phyloP scores from a whole-genome alignment of 1,284 basidiomycete genomes.

The Golubevia sp. region DNA sequence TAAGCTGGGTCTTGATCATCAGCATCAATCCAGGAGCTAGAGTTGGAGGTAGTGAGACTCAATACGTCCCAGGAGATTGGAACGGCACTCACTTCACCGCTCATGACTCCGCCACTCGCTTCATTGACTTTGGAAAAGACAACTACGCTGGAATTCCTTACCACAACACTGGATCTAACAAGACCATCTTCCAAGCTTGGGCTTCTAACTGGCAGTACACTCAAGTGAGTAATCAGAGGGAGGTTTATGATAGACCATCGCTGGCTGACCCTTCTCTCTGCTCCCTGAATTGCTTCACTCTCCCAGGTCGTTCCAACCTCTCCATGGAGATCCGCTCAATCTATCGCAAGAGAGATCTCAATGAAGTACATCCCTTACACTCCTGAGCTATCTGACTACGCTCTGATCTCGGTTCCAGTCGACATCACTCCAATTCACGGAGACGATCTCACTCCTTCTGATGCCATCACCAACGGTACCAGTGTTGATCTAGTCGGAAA shows the following conservation, averaged over 20 bases:
- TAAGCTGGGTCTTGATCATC: constrained; percentile 33
- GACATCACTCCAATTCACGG: constrained; percentile 38
- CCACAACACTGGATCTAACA: constrained; percentile 40
- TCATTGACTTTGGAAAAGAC: constrained; percentile 63
- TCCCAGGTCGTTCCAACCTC: constrained; percentile 58
- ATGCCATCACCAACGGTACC: constrained; percentile 20
- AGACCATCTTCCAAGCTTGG: constrained; percentile 61
- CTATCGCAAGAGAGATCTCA: constrained; percentile 51
- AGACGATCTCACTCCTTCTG: constrained; percentile 12
- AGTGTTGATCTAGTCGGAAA: constrained; percentile 42
- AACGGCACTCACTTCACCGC: constrained; percentile 62
- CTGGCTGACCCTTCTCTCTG: background rate
- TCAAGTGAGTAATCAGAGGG: background rate
- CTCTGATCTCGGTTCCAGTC: constrained; percentile 54
- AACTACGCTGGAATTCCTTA: constrained; percentile 63
- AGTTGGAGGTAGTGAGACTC: constrained; percentile 58
- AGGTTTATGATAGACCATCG: background rate
- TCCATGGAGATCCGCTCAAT: constrained; percentile 62
- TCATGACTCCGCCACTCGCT: constrained; percentile 50
- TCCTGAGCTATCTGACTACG: constrained; percentile 46
- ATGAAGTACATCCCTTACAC: constrained; percentile 45
- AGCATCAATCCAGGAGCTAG: constrained; percentile 34
- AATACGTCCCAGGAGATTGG: constrained; percentile 63
- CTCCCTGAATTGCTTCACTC: no score
- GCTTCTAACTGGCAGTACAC: constrained; percentile 64